Conservation (phyloP, 257 asterid species). For the Solanum habrochaites region DNA sequence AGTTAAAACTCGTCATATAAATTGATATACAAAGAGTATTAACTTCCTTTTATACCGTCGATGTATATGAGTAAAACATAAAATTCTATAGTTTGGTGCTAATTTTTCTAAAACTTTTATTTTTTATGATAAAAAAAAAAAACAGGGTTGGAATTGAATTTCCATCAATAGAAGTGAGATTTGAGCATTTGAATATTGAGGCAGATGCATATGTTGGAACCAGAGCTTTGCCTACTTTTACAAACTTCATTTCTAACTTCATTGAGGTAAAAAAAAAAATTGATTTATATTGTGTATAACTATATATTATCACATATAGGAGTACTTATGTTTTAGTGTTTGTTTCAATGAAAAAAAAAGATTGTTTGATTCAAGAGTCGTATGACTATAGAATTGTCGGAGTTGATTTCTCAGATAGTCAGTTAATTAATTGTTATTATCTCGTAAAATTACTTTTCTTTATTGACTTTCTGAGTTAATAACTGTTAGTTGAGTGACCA, state of each 20-base stretch:
- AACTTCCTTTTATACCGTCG: background rate
- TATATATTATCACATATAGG: background rate
- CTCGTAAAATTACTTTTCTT: background rate
- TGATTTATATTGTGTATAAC: background rate
- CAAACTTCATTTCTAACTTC: conserved; percentile 33
- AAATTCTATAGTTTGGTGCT: background rate
- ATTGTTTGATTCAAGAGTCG: background rate
- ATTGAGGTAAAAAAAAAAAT: conserved; percentile 26
- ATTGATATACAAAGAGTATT: background rate
- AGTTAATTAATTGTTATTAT: background rate
- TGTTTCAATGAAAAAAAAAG: too few relatives aligned
- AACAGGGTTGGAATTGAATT: conserved; percentile 53
- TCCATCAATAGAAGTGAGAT: conserved; percentile 71
- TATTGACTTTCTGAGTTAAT: background rate
- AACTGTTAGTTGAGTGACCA: background rate
- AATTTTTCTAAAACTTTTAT: background rate
- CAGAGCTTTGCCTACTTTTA: conserved; percentile 48
- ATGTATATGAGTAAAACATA: background rate
- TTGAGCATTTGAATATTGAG: conserved; percentile 46
- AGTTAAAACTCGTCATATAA: background rate
- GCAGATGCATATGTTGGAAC: conserved; percentile 45
- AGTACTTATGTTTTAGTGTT: background rate
- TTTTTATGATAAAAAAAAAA: background rate
- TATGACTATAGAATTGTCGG: background rate
- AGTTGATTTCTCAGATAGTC: background rate